Percentiles rank a stretch among this genome's conserved stretches.
Conservation (phyloP, 148 eudicot species). For the Oxyria digyna region DNA sequence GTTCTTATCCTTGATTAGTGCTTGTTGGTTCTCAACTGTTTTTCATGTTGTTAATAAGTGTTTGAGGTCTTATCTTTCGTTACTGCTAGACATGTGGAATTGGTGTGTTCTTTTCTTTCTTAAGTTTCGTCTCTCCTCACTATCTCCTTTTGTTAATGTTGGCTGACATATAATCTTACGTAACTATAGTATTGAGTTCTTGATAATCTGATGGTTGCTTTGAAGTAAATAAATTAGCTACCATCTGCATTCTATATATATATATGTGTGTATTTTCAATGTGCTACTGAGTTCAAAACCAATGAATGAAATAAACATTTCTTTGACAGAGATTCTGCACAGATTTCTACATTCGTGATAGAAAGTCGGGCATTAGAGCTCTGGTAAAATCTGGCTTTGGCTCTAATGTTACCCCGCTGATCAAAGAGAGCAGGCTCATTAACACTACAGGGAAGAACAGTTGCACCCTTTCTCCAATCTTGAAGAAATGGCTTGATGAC, state of each 20-base stretch:
- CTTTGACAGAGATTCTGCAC: conserved; percentile 35
- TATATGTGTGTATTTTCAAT: too few species aligned
- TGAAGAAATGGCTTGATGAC: conserved; percentile 37
- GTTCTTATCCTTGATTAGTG: background rate
- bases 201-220: background rate
- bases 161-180: background rate
- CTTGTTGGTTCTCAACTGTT: background rate
- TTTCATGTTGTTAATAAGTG: too few species aligned
- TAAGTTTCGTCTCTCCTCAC: background rate
- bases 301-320: background rate
- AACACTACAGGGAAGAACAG: conserved; percentile 20
- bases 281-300: background rate
- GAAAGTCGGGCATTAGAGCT: conserved; percentile 31
- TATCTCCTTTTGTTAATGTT: background rate
- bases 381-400: conserved; percentile 44
- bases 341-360: conserved; percentile 40
- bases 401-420: conserved; percentile 29
- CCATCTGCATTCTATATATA: too few species aligned
- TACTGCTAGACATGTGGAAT: too few species aligned
- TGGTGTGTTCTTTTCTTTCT: background rate
- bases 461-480: conserved; percentile 18
- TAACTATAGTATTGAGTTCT: background rate
- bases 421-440: conserved; percentile 31
- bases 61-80: too few species aligned
- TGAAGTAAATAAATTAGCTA: too few species aligned